Conservation (phyloP, 345 rosid genomes). For the Orychophragmus violaceus region DNA sequence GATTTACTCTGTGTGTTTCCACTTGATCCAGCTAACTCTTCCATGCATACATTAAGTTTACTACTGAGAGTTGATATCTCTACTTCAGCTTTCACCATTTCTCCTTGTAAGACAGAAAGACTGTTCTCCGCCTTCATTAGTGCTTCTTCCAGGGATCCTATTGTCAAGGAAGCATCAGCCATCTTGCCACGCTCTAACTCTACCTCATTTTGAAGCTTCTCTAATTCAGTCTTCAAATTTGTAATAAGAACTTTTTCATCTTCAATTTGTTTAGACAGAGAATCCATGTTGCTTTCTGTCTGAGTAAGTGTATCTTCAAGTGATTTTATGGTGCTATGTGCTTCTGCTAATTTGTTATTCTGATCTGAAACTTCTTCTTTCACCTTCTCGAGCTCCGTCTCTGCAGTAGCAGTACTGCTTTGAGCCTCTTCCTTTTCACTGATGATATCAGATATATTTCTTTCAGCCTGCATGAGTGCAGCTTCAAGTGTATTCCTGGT, state of each 20-base stretch:
- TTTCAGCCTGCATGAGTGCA: slow-evolving; percentile 54
- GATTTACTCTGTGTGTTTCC: slow-evolving; percentile 51
- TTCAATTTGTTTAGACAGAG: slow-evolving; percentile 48
- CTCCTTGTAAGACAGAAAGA: slow-evolving; percentile 50
- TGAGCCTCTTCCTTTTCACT: slow-evolving; percentile 73
- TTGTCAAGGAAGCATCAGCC: slow-evolving; percentile 44
- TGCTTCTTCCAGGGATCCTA: slow-evolving; percentile 57
- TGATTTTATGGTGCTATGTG: slow-evolving; percentile 50
- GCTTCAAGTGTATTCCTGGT: slow-evolving; percentile 56
- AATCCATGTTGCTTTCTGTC: slow-evolving; percentile 46
- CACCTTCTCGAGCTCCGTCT: slow-evolving; percentile 49
- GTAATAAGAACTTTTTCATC: slow-evolving; percentile 32
- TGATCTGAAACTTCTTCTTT: slow-evolving; percentile 46
- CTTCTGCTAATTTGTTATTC: slow-evolving; percentile 48
- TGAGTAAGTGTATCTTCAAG: slow-evolving; percentile 51
- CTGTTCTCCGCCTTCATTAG: slow-evolving; percentile 46
- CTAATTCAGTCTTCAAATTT: slow-evolving; percentile 50
- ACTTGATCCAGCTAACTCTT: slow-evolving; percentile 65
- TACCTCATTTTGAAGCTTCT: slow-evolving; percentile 51
- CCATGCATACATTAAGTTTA: slow-evolving; percentile 67
- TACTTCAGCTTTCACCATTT: slow-evolving; percentile 47
- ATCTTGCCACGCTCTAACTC: slow-evolving; percentile 43
- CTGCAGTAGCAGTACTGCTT: slow-evolving; percentile 41
- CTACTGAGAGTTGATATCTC: slow-evolving; percentile 58
- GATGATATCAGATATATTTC: slow-evolving; percentile 40